Percentiles rank a stretch among this genome's conserved stretches.
Conservation (phyloP, 306 rosid species). For the Sophora flavescens region DNA sequence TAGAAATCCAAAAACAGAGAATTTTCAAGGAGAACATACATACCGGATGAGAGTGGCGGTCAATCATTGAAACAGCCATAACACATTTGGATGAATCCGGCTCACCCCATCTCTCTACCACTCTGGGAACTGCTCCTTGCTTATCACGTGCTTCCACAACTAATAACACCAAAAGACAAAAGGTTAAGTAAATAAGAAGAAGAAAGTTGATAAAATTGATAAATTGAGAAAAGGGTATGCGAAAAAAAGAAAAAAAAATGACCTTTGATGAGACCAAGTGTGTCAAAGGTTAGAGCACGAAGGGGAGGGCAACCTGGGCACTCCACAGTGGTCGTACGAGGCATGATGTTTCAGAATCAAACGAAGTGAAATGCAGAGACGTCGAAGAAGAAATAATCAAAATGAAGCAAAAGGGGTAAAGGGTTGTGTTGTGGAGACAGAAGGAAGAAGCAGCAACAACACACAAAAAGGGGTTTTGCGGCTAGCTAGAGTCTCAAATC, state of each 20-base stretch:
- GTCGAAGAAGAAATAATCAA: too few relatives aligned
- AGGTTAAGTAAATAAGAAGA: background rate
- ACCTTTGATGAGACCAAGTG: slow-evolving; percentile 93
- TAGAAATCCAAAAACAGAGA: too few relatives aligned
- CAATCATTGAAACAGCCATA: slow-evolving; percentile 68
- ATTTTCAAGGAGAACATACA: background rate
- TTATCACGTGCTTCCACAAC: slow-evolving; percentile 75
- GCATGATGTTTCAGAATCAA: slow-evolving; percentile 66
- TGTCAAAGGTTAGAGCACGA: slow-evolving; percentile 86
- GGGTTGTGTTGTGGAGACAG: too few relatives aligned
- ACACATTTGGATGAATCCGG: slow-evolving; percentile 71
- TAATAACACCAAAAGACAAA: slow-evolving; percentile 38
- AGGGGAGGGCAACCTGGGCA: slow-evolving; percentile 87
- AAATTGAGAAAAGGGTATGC: background rate
- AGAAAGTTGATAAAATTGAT: background rate
- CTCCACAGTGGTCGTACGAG: slow-evolving; percentile 81
- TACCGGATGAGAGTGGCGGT: slow-evolving; percentile 71
- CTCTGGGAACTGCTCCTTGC: slow-evolving; percentile 61
- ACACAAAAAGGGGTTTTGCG: too few relatives aligned
- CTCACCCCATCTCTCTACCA: slow-evolving; percentile 90
- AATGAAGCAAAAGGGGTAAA: too few relatives aligned
- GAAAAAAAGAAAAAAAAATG: background rate
- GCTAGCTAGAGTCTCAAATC: too few relatives aligned
- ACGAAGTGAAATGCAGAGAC: too few relatives aligned
- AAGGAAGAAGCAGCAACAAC: too few relatives aligned